Evolutionary conservation across 2,329 filamentous ascomycete genomes (phyloP), one percentile per base, ranked within the genome.

Genomic region (Phoma sp.): DNA sequence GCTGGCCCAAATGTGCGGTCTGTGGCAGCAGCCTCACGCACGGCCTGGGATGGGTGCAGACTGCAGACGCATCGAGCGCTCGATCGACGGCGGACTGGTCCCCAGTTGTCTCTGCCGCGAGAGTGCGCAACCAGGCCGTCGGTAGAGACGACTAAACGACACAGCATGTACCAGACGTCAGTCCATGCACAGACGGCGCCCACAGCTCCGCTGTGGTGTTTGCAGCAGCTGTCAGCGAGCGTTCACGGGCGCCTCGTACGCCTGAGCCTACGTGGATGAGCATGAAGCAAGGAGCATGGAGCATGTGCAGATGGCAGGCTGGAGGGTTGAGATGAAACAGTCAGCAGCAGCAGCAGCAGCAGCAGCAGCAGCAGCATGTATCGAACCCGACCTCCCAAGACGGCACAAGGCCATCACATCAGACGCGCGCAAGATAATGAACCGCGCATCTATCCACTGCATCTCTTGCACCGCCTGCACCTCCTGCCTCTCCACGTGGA

Each of bases 401-500:
- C 46, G 29, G 52, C 31, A 41, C 38, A 38, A 36, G 40, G 43
- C 40, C 40, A 45, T 51, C 52, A 51, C 55, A 57, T 49, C 60
- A 64, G 62, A 64, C 60, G 62, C 64, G 57, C 61, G 63, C 62
- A 64, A 64, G 52, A 55, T 43, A 51, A 55, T 51, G 38, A 46
- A 55, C 56, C 40, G 56, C 52, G 31, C 43, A 52, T 55, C 48
- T 51, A 43, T 52, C 53, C 51, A 58, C 46, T 43, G 37, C 52
- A 47, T 12, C 45, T 29, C 53, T 54, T 61, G 58, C 55, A 38
- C 51, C 53, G 47, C 55, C 46, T 43, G 36, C 52, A 43, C 9
- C 51, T 27, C 53, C 55, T 60, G 58, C 55, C 40, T 53, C 57
- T 61, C 72, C 71, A 74, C 72, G 72, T 74, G 71, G 72, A 59